These are phyloP conservation scores for Escallonia herrerae DNA, from an alignment of 129 eudicot genomes.

Conservation along the genomic window DNA sequence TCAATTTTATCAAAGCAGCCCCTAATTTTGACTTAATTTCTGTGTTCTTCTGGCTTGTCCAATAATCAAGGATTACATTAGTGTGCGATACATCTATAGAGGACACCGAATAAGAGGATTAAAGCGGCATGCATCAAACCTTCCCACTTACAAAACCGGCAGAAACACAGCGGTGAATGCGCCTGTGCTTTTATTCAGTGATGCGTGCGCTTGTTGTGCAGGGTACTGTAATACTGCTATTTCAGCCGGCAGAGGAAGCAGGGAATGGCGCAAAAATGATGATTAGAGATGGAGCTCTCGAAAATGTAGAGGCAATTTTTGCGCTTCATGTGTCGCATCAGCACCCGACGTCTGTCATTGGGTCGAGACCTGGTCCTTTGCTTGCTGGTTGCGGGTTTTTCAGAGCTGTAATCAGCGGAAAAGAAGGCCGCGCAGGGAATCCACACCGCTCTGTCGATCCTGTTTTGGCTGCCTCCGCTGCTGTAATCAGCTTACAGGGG, in stretches of 20 bases:
- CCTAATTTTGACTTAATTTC: too few relatives aligned
- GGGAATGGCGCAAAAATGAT: conserved; percentile 92
- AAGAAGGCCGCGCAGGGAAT: conserved; percentile 19
- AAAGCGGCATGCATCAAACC: too few relatives aligned
- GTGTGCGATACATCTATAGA: too few relatives aligned
- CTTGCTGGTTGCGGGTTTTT: conserved; percentile 94
- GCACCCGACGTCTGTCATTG: conserved; percentile 57
- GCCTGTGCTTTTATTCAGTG: too few relatives aligned
- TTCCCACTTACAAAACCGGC: too few relatives aligned
- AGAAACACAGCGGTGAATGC: too few relatives aligned
- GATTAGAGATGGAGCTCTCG: conserved; percentile 82
- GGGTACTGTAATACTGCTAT: conserved; percentile 83
- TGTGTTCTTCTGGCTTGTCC: too few relatives aligned
- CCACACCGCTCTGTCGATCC: conserved; percentile 37
- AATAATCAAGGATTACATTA: too few relatives aligned
- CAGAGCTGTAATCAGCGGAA: conserved; percentile 45
- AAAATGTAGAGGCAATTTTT: conserved; percentile 78
- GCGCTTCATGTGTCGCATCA: conserved; percentile 78
- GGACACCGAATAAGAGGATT: too few relatives aligned
- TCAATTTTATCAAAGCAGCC: too few relatives aligned
- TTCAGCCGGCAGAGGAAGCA: conserved; percentile 99
- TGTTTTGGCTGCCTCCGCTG: conserved; percentile 79
- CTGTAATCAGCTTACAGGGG: conserved; percentile 83
- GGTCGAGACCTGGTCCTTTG: conserved; percentile 83
- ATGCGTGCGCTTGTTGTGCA: not conserved